Evolutionary conservation across 371 early-diverging fungal species (phyloP).

Genomic region (Rhizopus arrhizus): DNA sequence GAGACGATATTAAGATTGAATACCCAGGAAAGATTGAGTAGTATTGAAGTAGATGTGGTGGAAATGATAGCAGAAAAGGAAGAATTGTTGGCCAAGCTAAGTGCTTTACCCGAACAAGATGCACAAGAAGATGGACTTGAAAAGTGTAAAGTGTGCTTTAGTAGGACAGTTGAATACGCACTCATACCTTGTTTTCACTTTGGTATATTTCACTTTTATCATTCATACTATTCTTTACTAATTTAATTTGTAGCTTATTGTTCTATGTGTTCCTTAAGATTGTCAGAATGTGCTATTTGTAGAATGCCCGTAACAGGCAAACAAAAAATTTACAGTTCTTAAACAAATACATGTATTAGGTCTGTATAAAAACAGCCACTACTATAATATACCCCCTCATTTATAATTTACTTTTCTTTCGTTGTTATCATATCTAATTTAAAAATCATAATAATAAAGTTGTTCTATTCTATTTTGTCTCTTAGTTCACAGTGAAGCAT

Average conservation of each 20-base stretch:
- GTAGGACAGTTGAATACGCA: conserved; percentile 32
- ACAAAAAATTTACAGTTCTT: too few species aligned
- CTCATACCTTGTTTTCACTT: conserved; percentile 44
- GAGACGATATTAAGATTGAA: neutral
- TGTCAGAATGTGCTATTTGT: conserved; percentile 48
- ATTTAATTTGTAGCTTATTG: conserved; percentile 38
- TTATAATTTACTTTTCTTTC: neutral
- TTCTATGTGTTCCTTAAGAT: conserved; percentile 29
- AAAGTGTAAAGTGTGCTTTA: conserved; percentile 46
- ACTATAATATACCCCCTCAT: too few species aligned
- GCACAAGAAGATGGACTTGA: conserved; percentile 8
- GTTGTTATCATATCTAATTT: too few species aligned
- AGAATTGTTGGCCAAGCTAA: neutral
- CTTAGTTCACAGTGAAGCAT: too few species aligned
- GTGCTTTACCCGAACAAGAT: neutral
- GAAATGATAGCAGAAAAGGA: conserved; percentile 19
- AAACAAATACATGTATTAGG: too few species aligned
- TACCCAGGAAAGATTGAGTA: conserved; percentile 14
- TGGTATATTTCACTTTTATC: conserved; percentile 26
- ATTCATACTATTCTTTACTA: neutral
- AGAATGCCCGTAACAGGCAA: conserved; percentile 23
- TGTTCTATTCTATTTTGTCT: too few species aligned
- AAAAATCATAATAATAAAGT: too few species aligned
- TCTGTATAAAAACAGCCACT: too few species aligned
- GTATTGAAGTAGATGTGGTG: conserved; percentile 11